Base-by-base conservation (phyloP, 1,284 basidiomycete species). In the Ceratobasidium sp. region DNA sequence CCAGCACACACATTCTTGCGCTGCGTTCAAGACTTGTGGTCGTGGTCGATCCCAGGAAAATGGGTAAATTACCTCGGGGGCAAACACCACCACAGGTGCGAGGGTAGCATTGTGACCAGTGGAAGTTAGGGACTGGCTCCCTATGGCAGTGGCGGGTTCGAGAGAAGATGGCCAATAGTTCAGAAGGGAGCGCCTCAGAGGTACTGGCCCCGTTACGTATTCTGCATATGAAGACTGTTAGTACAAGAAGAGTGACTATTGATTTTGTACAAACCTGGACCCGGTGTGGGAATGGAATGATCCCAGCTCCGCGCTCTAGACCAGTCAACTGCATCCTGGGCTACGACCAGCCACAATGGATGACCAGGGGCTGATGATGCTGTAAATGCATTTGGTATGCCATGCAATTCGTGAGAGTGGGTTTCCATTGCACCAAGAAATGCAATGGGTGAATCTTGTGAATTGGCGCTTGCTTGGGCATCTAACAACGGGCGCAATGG, bases 41-140 rank as follows among this genome's bases (percentile, higher is more conserved):
- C 62, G n/a, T n/a, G 62, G 62, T 2, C 20, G n/a, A 27, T 64
- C 60, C 60, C 60, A 67, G 13, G 62, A 32, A 38, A 53, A 54
- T 22, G 60, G 60, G 25, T 64, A 64, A 13, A 64, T 64, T 13
- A 64, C 47, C 22, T 64, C 47, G 17, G 60, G 60, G 7, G 60
- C n/a, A 27, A 64, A 47, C 32, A 64, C n/a, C 7, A 47, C 45
- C 29, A 67, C 50, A 13, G 62, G 62, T 3, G 62, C 35, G 7
- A 38, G 7, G 38, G 38, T 38, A 10, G 62, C 52, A 13, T 38
- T 40, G 34, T 53, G 53, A 31, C 35, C 17, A 15, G 50, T 43
- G 27, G 55, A 20, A 17, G 27, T 3, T 12, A 54, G n/a, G 15
- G 52, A 15, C 2, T 40, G 10, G 20, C 20, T 47, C 4, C 31